Conservation (phyloP, 768 basidiomycete genomes). For the Collybiopsis confluens region DNA sequence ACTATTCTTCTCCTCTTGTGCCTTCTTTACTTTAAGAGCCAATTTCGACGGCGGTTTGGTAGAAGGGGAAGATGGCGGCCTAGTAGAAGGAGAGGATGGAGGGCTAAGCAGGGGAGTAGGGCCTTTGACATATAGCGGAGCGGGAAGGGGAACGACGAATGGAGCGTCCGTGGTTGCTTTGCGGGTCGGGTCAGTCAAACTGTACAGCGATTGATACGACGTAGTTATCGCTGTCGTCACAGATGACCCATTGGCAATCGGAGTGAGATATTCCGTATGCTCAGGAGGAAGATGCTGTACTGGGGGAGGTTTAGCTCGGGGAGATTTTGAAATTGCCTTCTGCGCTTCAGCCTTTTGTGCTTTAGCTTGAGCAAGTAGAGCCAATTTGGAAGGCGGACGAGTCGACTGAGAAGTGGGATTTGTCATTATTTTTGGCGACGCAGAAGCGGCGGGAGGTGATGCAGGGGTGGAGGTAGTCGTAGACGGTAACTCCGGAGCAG, state of each 20-base stretch:
- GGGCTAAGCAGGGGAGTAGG: constrained; percentile 22
- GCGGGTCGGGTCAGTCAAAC: constrained; percentile 50
- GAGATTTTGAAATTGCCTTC: constrained; percentile 16
- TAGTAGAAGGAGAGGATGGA: constrained; percentile 62
- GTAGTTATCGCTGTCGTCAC: constrained; percentile 84
- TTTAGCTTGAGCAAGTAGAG: constrained; percentile 65
- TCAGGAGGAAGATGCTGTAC: constrained; percentile 36
- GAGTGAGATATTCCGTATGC: constrained; percentile 68
- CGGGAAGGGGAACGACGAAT: constrained; percentile 39
- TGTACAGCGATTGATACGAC: constrained; percentile 68
- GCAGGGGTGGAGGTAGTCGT: constrained; percentile 13
- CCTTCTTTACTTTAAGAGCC: constrained; percentile 67
- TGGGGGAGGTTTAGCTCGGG: constrained; percentile 18
- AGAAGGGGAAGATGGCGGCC: constrained; percentile 61
- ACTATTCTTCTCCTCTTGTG: constrained; percentile 13
- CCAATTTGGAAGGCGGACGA: constrained; percentile 66
- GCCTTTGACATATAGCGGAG: constrained; percentile 11
- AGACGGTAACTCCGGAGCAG: constrained; percentile 17
- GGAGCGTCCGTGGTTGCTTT: constrained; percentile 36
- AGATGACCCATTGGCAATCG: constrained; percentile 79
- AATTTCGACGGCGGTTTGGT: constrained; percentile 58
- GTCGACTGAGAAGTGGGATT: constrained; percentile 9
- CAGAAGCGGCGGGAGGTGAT: constrained; percentile 14
- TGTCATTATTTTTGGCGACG: constrained; percentile 1
- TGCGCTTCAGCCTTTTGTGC: constrained; percentile 37